Percentiles rank a stretch among this genome's conserved stretches.
Conservation (phyloP, 2,329 filamentous ascomycete species). For the Tolypocladium album region DNA sequence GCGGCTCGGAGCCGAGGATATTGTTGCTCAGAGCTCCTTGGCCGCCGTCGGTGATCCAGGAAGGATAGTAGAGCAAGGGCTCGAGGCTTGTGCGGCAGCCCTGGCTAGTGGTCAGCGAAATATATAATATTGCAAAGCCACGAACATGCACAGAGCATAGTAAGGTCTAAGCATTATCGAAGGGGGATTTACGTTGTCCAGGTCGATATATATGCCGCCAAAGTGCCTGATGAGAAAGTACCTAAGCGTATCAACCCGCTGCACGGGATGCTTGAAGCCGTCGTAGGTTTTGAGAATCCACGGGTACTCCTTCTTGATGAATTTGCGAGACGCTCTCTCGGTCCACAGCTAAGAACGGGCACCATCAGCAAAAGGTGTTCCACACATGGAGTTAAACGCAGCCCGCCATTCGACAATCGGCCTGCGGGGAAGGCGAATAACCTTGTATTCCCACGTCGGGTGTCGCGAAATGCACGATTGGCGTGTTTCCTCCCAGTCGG, state of each 20-base stretch:
- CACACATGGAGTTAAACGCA: neutral
- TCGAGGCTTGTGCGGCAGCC: constrained; percentile 4
- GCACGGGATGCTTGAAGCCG: constrained; percentile 63
- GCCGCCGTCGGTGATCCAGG: constrained; percentile 4
- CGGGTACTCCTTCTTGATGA: constrained; percentile 63
- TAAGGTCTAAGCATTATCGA: neutral
- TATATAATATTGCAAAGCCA: neutral
- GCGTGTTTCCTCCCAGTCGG: neutral
- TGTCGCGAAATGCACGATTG: constrained; percentile 1
- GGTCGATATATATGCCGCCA: constrained; percentile 72
- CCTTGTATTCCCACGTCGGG: constrained; percentile 6
- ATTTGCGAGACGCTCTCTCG: constrained; percentile 55
- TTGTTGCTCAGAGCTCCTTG: constrained; percentile 3
- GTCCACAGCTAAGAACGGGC: constrained; percentile 49
- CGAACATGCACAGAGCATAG: neutral
- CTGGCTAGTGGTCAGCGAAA: constrained; percentile 19
- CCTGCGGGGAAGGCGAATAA: neutral
- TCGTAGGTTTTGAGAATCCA: constrained; percentile 71
- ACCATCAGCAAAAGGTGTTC: neutral
- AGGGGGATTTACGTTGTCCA: constrained; percentile 35
- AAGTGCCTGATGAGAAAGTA: constrained; percentile 71
- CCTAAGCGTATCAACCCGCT: constrained; percentile 67
- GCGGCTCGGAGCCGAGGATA: constrained; percentile 4
- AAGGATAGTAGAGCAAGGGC: constrained; percentile 5
- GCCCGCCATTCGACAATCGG: neutral